Base-by-base conservation (phyloP, 495 filamentous ascomycete genomes). In the Elasticomyces elasticus region DNA sequence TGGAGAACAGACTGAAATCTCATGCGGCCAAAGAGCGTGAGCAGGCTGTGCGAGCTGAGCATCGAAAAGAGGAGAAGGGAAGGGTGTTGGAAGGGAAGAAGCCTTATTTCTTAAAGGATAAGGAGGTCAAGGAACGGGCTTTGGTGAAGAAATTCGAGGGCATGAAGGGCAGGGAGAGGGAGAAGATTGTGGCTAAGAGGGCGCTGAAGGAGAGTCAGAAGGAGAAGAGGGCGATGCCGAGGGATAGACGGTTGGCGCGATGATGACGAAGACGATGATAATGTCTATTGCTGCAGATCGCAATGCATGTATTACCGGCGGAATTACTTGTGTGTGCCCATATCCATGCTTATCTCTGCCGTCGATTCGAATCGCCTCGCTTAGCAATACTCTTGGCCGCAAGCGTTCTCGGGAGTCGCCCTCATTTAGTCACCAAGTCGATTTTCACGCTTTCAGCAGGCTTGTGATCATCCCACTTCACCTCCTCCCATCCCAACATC, bases 81-180 rank as follows among this genome's bases (percentile, higher is more conserved):
- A 67, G 84, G 51, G 79, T 97, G 26, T 77, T 75, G 61, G 78
- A 89, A 70, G 92, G 92, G 22, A 95, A 97, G 80, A 82, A 81
- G 74, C 90, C 91, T 5, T 98, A 89, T 65, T 95, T 84, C 66
- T 72, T 96, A 58, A 97, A 97, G 78, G 81, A 84, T 69, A 81
- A 79, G 54, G 89, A 95, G 70, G 76, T 89, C 70, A 95, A 94
- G 80, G 89, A 89, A 71, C 69, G 81, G 66, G 73, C 88, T 26
- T 69, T 95, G 54, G 67, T 86, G 56, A 83, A 94, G 62, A 81
- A 84, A 67, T 96, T 84, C 62, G 73, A 79, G 56, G 79, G 77
- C 51, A 80, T 97, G 79, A 88, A 84, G 71, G 82, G 82, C 46
- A 83, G 81, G 70, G 81, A 96, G 67, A 76, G 87, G 40, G 83